Percentiles rank a stretch among this genome's conserved stretches.
Conservation (phyloP, 768 basidiomycete genomes). For the Tylopilus intermedius region DNA sequence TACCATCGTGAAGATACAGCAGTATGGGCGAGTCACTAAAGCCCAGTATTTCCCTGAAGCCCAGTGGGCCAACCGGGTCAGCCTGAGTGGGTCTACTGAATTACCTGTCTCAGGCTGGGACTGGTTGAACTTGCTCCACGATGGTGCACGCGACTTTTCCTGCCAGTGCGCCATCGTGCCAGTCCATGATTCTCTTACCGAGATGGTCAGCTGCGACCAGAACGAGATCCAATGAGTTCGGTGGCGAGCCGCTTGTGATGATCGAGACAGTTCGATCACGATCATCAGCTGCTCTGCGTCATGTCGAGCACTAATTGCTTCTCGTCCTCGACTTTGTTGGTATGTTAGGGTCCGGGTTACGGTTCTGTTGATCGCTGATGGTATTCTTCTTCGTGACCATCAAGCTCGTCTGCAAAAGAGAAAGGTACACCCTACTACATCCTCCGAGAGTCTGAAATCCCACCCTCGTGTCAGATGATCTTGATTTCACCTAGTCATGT, state of each 20-base stretch:
- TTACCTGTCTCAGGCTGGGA: not conserved
- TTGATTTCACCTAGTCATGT: not conserved
- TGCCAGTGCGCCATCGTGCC: not conserved
- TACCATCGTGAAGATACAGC: not conserved
- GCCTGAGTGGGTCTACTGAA: not conserved
- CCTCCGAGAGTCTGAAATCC: not conserved
- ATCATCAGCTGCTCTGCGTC: not conserved
- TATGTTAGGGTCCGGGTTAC: not conserved
- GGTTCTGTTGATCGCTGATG: not conserved
- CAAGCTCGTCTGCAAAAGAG: too few species aligned
- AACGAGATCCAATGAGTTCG: not conserved
- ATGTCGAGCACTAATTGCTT: not conserved
- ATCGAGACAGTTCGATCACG: constrained; percentile 5
- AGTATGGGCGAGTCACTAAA: too few species aligned
- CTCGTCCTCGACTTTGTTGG: not conserved
- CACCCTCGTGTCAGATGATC: not conserved
- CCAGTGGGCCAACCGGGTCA: not conserved
- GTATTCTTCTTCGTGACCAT: too few species aligned
- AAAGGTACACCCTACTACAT: too few species aligned
- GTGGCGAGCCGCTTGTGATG: not conserved
- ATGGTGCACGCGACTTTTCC: not conserved
- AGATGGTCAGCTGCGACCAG: not conserved
- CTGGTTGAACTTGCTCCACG: not conserved
- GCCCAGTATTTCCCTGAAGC: not conserved
- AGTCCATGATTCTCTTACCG: not conserved